Evolutionary conservation across 2,329 filamentous ascomycete species (phyloP).

Genomic region (Aspergillus chevalieri): DNA sequence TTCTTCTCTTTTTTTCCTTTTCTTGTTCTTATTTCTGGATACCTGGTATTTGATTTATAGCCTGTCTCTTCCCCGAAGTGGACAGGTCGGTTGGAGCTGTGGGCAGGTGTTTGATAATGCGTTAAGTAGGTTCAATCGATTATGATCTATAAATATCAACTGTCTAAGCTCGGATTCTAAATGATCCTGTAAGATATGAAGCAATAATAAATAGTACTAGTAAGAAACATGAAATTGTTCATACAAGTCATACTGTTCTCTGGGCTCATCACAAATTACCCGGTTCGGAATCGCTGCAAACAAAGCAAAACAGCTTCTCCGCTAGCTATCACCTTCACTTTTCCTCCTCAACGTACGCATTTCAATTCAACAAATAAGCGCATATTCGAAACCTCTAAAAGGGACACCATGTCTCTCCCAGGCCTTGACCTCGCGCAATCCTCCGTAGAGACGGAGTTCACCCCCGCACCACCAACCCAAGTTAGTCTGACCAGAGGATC

Average conservation of each 20-base stretch:
- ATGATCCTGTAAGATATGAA: too few species aligned
- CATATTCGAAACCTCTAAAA: not conserved
- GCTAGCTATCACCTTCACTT: not conserved
- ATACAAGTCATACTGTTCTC: too few species aligned
- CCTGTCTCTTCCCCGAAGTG: slow-evolving; percentile 6
- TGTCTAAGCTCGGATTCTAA: too few species aligned
- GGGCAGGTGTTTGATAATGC: not conserved
- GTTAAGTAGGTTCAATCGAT: not conserved
- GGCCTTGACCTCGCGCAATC: slow-evolving; percentile 63
- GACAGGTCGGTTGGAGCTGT: not conserved
- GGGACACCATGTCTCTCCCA: slow-evolving; percentile 61
- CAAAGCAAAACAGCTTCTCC: not conserved
- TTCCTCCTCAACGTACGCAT: not conserved
- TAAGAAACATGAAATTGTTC: too few species aligned
- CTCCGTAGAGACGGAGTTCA: slow-evolving; percentile 43
- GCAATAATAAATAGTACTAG: too few species aligned
- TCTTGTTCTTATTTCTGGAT: slow-evolving; percentile 12
- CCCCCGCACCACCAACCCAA: slow-evolving; percentile 36
- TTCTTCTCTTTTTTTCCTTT: slow-evolving; percentile 2
- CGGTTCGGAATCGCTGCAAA: not conserved
- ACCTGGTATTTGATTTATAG: slow-evolving; percentile 16
- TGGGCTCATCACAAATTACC: not conserved
- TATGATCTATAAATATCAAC: not conserved
- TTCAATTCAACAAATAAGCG: not conserved
- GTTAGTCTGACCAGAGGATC: slow-evolving; percentile 57